phyloP scores from a whole-genome alignment of 2,329 filamentous ascomycete genomes.

The Pyricularia pennisetigena region DNA sequence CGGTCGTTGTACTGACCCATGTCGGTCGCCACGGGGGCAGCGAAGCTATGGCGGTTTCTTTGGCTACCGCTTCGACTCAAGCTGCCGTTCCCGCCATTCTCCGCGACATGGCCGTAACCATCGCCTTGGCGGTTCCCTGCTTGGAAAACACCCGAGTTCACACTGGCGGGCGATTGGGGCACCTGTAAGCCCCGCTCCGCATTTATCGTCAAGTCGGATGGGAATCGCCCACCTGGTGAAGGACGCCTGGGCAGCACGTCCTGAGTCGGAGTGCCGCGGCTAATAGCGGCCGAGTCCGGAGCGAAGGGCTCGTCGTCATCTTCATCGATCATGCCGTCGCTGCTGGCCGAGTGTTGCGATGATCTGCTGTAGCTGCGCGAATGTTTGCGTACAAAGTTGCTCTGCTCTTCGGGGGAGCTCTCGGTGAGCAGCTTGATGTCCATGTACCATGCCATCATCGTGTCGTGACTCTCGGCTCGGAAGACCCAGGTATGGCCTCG shows the following conservation, averaged over 20 bases:
- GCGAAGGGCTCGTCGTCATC: constrained; percentile 57
- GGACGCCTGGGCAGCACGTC: constrained; percentile 54
- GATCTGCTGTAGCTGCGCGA: constrained; percentile 65
- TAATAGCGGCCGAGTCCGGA: constrained; percentile 42
- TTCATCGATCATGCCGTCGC: constrained; percentile 70
- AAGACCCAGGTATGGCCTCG: constrained; percentile 68
- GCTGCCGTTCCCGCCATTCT: not conserved
- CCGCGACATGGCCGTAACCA: not conserved
- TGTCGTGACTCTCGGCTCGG: constrained; percentile 68
- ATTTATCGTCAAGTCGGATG: constrained; percentile 83
- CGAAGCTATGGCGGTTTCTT: constrained; percentile 36
- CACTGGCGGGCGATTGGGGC: constrained; percentile 65
- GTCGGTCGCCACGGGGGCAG: constrained; percentile 42
- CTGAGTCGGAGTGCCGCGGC: constrained; percentile 37
- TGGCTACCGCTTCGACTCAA: not conserved
- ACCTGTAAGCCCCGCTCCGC: constrained; percentile 68
- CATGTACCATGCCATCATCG: constrained; percentile 94
- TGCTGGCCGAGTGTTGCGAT: constrained; percentile 54
- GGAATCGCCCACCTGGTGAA: constrained; percentile 91
- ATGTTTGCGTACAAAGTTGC: constrained; percentile 76
- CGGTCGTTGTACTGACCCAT: constrained; percentile 24
- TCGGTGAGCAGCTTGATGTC: constrained; percentile 87
- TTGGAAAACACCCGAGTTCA: constrained; percentile 50
- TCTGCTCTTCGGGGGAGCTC: constrained; percentile 78
- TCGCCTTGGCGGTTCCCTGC: not conserved